Evolutionary conservation across 2,329 filamentous ascomycete species (phyloP).

Genomic region (Aspergillus persii): DNA sequence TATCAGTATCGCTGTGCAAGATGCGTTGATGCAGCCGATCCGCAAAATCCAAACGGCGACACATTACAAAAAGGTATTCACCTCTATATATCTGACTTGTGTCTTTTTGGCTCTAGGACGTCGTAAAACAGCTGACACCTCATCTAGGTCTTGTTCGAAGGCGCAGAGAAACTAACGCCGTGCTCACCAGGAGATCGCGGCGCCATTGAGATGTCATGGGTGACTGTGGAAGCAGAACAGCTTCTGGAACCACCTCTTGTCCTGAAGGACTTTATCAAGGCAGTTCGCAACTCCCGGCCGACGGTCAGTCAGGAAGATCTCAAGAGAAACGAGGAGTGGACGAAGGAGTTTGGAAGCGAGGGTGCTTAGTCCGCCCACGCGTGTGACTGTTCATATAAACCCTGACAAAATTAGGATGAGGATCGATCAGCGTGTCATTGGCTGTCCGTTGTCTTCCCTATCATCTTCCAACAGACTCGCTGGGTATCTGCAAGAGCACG

Average conservation of each 20-base stretch:
- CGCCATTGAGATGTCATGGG: conserved; percentile 91
- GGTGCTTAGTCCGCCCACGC: conserved; percentile 54
- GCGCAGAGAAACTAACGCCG: conserved; percentile 63
- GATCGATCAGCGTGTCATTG: neutral
- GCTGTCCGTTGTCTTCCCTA: neutral
- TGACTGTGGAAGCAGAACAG: conserved; percentile 77
- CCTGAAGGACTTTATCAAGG: conserved; percentile 90
- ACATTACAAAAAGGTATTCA: conserved; percentile 87
- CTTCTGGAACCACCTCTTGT: conserved; percentile 82
- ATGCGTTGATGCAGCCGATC: conserved; percentile 95
- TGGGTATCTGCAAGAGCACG: neutral
- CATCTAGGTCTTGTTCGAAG: conserved; percentile 67
- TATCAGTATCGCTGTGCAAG: conserved; percentile 92
- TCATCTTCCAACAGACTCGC: neutral
- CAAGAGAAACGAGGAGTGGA: conserved; percentile 85
- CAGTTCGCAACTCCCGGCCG: conserved; percentile 81
- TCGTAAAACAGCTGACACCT: conserved; percentile 5
- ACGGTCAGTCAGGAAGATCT: conserved; percentile 89
- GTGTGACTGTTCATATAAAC: neutral
- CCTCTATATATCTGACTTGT: neutral
- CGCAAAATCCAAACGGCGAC: conserved; percentile 96
- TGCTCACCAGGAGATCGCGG: conserved; percentile 88
- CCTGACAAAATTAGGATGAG: neutral
- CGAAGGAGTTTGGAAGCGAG: conserved; percentile 91
- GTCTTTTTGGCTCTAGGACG: neutral